These are phyloP conservation scores for Acer yangbiense DNA, from an alignment of 345 rosid genomes.

Conservation along the genomic window DNA sequence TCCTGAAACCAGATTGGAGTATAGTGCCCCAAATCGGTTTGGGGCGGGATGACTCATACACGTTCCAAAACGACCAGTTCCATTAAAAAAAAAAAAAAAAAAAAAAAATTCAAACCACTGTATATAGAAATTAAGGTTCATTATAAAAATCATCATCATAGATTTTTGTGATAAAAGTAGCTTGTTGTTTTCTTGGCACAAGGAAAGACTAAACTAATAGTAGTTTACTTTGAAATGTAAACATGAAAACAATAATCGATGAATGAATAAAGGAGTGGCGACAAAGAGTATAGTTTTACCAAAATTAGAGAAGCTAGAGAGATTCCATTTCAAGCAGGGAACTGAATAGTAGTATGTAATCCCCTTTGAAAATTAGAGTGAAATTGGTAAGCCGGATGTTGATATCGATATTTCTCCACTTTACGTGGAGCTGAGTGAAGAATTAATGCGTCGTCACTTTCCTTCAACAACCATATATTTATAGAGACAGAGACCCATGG, in stretches of 20 bases:
- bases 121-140: too few species aligned
- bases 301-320: neutral
- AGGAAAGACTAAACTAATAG: neutral
- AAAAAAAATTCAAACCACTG: too few species aligned
- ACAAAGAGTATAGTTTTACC: constrained; percentile 1
- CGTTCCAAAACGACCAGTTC: too few species aligned
- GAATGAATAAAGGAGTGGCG: neutral
- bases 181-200: neutral
- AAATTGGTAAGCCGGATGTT: neutral
- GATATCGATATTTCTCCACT: constrained; percentile 9
- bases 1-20: too few species aligned
- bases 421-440: neutral
- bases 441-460: neutral
- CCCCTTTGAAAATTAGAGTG: neutral
- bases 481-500: too few species aligned
- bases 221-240: constrained; percentile 13
- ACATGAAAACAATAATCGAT: neutral
- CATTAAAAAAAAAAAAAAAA: too few species aligned
- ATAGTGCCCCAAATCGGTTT: too few species aligned
- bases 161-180: neutral
- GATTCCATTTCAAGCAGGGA: neutral
- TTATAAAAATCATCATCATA: too few species aligned
- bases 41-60: too few species aligned
- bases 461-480: neutral
- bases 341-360: too few species aligned